Conservation (phyloP, 257 asterid species). For the Coffea eugenioides region DNA sequence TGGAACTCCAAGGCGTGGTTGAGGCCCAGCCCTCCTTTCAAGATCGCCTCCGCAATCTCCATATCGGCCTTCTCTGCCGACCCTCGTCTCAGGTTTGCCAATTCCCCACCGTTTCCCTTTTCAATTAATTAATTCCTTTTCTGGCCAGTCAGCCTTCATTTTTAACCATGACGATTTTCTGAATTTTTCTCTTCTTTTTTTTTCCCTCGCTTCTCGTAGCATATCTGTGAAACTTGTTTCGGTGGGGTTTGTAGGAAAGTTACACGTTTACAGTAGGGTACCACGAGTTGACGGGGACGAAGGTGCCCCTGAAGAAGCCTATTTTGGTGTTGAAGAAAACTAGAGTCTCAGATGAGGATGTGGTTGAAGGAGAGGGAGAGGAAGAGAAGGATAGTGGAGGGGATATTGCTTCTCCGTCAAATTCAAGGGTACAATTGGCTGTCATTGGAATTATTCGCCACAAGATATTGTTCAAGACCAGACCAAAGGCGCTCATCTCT, state of each 20-base stretch:
- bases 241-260: conserved; percentile 44
- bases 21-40: conserved; percentile 70
- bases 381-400: conserved; percentile 22
- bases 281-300: conserved; percentile 85
- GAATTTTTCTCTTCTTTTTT: not conserved
- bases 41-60: conserved; percentile 62
- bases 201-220: not conserved
- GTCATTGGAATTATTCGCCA: conserved; percentile 80
- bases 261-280: conserved; percentile 84
- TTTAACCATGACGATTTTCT: not conserved
- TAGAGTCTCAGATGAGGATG: conserved; percentile 32
- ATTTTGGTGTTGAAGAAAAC: conserved; percentile 78
- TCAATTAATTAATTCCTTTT: not conserved
- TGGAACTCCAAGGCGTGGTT: conserved; percentile 86
- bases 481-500: conserved; percentile 91
- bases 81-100: conserved; percentile 75
- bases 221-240: not conserved
- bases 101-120: not conserved
- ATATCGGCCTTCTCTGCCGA: conserved; percentile 86
- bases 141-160: not conserved
- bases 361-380: not conserved
- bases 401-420: conserved; percentile 1
- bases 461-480: conserved; percentile 75
- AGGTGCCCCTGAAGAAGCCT: conserved; percentile 79
- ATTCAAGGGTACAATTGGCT: conserved; percentile 55